phyloP scores from a whole-genome alignment of 2,329 filamentous ascomycete genomes.

The Exserohilum turcica region DNA sequence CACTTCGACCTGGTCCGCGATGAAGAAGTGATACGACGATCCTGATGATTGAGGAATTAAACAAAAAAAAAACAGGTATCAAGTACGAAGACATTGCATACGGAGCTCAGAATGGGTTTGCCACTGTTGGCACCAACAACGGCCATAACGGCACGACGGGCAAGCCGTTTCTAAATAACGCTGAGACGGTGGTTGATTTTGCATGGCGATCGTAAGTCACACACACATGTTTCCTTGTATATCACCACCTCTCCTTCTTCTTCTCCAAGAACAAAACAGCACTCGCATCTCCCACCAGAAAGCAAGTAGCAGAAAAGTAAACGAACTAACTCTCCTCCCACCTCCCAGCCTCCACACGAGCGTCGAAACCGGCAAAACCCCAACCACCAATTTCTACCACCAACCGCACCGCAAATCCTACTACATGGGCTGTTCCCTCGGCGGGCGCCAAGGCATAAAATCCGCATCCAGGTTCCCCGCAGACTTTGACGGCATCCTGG shows the following conservation, averaged over 20 bases:
- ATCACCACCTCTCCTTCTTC: too few species aligned
- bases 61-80: too few species aligned
- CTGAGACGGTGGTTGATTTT: constrained; percentile 56
- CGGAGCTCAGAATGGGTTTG: constrained; percentile 44
- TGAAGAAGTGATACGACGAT: too few species aligned
- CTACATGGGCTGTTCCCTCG: constrained; percentile 43
- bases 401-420: constrained; percentile 46
- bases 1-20: too few species aligned
- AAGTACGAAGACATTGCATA: constrained; percentile 50
- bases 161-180: constrained; percentile 51
- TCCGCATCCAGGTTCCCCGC: constrained; percentile 36
- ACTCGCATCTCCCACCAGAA: too few species aligned
- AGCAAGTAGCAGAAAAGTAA: too few species aligned
- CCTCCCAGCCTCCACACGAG: constrained; percentile 46
- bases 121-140: constrained; percentile 48
- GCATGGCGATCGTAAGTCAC: constrained; percentile 50
- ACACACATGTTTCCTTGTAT: too few species aligned
- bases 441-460: constrained; percentile 42
- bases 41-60: too few species aligned
- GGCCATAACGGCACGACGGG: constrained; percentile 54
- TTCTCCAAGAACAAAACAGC: too few species aligned
- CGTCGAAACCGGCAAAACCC: constrained; percentile 46
- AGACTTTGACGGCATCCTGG: constrained; percentile 45
- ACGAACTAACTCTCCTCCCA: neutral
- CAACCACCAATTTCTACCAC: constrained; percentile 47